Percentiles rank a stretch among this genome's conserved stretches.
phyloP scores from a whole-genome alignment of 495 filamentous ascomycete species.

The Penicillium goetzii region DNA sequence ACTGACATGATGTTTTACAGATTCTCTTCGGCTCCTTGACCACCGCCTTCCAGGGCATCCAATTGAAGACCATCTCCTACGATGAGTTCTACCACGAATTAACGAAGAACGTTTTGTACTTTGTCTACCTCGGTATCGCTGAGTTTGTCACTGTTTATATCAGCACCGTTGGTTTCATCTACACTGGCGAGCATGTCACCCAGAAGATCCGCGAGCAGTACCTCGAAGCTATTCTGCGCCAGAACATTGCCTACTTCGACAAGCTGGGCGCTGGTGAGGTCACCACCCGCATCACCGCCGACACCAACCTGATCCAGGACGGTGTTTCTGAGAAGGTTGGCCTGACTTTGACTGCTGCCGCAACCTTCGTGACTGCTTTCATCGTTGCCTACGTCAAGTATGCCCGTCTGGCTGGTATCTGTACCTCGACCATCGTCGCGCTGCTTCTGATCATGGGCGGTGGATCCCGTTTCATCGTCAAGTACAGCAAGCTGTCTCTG shows the following conservation, averaged over 20 bases:
- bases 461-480: constrained; percentile 73
- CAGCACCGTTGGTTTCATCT: constrained; percentile 87
- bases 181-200: constrained; percentile 87
- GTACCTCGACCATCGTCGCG: constrained; percentile 75
- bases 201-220: constrained; percentile 85
- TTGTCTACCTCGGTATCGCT: constrained; percentile 85
- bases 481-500: constrained; percentile 75
- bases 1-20: constrained; percentile 24
- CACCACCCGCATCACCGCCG: constrained; percentile 87
- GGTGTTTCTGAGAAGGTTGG: constrained; percentile 87
- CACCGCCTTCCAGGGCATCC: constrained; percentile 69
- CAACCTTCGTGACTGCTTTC: constrained; percentile 87
- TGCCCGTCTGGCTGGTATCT: constrained; percentile 83
- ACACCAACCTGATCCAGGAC: constrained; percentile 87
- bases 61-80: constrained; percentile 48
- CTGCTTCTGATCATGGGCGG: constrained; percentile 74
- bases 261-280: constrained; percentile 90
- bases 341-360: constrained; percentile 70
- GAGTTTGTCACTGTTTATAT: constrained; percentile 84
- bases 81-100: constrained; percentile 64
- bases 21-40: constrained; percentile 77
- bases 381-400: constrained; percentile 84
- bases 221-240: constrained; percentile 77
- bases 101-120: constrained; percentile 74
- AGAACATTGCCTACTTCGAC: constrained; percentile 94